These are phyloP conservation scores for Leccinum solheimii DNA, from an alignment of 1,284 basidiomycete genomes.

Conservation along the genomic window DNA sequence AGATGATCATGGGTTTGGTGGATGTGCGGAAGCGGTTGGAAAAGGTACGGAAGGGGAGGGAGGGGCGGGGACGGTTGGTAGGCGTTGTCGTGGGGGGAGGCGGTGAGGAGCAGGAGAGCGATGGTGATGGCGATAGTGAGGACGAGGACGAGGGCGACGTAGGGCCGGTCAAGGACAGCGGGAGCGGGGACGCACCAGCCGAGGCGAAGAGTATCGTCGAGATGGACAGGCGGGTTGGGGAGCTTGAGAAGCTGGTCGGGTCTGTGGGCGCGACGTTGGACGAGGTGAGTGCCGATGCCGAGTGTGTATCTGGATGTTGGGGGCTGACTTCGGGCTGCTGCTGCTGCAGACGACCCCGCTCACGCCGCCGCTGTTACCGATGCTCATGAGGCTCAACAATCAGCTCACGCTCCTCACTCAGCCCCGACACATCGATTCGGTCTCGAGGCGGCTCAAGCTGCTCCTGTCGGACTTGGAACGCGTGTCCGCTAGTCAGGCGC, in stretches of 20 bases:
- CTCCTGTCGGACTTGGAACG: constrained; percentile 92
- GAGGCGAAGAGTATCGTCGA: constrained; percentile 56
- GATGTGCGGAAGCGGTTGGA: constrained; percentile 69
- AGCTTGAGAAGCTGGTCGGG: constrained; percentile 79
- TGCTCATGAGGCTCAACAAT: constrained; percentile 80
- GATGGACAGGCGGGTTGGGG: constrained; percentile 77
- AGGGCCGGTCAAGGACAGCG: constrained; percentile 13
- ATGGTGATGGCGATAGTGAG: constrained; percentile 9
- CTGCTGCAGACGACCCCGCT: constrained; percentile 47
- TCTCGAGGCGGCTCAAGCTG: constrained; percentile 90
- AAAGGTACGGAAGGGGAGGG: constrained; percentile 62
- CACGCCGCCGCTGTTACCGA: constrained; percentile 78
- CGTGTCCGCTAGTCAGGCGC: constrained; percentile 46
- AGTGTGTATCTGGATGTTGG: not conserved
- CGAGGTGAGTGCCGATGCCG: constrained; percentile 27
- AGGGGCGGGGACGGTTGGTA: constrained; percentile 67
- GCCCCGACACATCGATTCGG: constrained; percentile 95
- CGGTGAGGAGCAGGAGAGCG: not conserved
- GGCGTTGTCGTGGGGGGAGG: constrained; percentile 55
- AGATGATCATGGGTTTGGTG: constrained; percentile 71
- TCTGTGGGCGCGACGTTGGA: constrained; percentile 69
- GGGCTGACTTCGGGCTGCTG: constrained; percentile 6
- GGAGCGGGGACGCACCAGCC: constrained; percentile 32
- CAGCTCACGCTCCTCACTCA: constrained; percentile 89
- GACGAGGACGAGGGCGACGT: constrained; percentile 17